Base-by-base conservation (phyloP, 306 rosid species). In the Alnus glutinosa region DNA sequence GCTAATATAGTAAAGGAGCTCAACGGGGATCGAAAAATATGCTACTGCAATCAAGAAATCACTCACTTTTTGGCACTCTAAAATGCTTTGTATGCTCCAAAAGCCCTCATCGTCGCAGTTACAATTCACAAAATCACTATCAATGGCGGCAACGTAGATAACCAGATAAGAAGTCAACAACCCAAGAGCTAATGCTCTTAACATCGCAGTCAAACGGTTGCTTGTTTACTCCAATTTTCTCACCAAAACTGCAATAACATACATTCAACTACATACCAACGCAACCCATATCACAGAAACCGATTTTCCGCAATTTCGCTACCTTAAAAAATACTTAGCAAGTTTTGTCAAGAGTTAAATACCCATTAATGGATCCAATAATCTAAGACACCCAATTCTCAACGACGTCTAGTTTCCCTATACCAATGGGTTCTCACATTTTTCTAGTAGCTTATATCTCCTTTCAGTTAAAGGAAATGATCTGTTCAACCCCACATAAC, bases 31-130 rank as follows among this genome's bases (percentile, higher is more conserved):
- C 8, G 99, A 96, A 69, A 96, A 96, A 84, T 96, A 96, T 75
- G 99, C 99, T 81, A 96, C 98, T 5, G 98, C 98, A 79, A 96
- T 96, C 74, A 96, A 88, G 96, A 96, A 93, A 87, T 96, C 99
- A 55, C 99, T 81, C 83, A 96, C 97, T 79, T 95, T 87, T 85
- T 96, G 99, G 79, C 97, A 89, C 81, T 96, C 98, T 61, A 96
- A 78, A 83, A 96, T 91, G 87, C 87, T 93, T 55, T 96, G 97
- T 48, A 89, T 78, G 82, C 89, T 89, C 99, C 97, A 93, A 55
- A 89, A 84, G 87, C 92, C 87, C 78, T 96, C 97, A 64, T 96
- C 98, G 4, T 96, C 99, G 77, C 99, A 96, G 83, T 93, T 91
- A 86, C 99, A 96, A 83, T 97, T 85, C 51, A 92, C 81, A 81